Percentiles rank a stretch among this genome's conserved stretches.
Conservation (phyloP, 257 asterid species). For the Solanum clarkiae region DNA sequence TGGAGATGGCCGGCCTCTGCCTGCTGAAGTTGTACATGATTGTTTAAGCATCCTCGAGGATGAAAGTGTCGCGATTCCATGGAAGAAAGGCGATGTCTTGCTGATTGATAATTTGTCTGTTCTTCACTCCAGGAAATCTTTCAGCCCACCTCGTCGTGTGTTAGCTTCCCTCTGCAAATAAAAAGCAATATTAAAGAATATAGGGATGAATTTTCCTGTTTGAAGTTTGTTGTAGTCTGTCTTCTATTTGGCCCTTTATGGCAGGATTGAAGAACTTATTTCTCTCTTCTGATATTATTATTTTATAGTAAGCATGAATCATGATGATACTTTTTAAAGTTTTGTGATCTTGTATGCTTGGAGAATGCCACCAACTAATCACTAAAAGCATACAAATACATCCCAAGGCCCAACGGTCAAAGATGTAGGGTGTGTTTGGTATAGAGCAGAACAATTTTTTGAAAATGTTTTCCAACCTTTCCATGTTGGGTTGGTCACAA, state of each 20-base stretch:
- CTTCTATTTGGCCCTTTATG: not conserved
- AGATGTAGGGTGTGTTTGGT: not conserved
- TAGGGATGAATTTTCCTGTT: not conserved
- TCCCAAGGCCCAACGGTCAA: not conserved
- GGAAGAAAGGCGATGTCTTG: conserved; percentile 68
- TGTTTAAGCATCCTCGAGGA: conserved; percentile 60
- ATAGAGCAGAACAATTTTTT: not conserved
- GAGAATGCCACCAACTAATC: not conserved
- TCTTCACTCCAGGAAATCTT: conserved; percentile 72
- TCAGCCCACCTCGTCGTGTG: conserved; percentile 64
- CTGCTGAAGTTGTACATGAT: conserved; percentile 40
- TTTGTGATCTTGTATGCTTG: not conserved
- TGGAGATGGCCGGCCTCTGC: conserved; percentile 65
- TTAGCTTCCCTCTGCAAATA: conserved; percentile 82
- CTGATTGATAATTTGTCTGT: conserved; percentile 75
- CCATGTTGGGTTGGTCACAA: not conserved
- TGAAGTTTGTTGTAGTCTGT: not conserved
- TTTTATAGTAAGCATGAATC: not conserved
- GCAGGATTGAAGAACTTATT: not conserved
- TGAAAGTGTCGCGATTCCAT: conserved; percentile 67
- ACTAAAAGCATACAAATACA: not conserved
- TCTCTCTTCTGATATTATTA: not conserved
- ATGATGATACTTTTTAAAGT: not conserved
- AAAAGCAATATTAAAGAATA: not conserved
- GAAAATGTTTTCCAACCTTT: not conserved